Percentiles rank a stretch among this genome's conserved stretches.
Conservation (phyloP, 805 yeast genomes). For the Crinitomyces ghanaensis region DNA sequence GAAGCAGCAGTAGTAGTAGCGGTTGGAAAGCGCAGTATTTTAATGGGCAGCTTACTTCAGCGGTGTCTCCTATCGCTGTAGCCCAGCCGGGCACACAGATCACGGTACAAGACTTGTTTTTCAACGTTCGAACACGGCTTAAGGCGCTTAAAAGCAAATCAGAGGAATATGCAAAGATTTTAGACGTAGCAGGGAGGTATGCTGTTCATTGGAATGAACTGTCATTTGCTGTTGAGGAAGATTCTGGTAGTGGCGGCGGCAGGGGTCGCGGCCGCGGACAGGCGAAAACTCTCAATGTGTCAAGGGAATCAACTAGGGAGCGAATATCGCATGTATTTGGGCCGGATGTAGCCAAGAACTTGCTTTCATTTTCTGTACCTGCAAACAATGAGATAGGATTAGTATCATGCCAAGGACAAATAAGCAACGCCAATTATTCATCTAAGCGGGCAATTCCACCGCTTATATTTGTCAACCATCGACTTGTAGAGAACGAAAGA, state of each 20-base stretch:
- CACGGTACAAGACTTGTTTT: slow-evolving; percentile 78
- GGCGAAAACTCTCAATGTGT: slow-evolving; percentile 49
- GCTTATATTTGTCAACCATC: slow-evolving; percentile 71
- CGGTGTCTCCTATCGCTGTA: slow-evolving; percentile 48
- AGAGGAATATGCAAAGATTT: slow-evolving; percentile 66
- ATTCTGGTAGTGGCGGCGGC: too few species aligned
- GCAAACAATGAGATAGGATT: slow-evolving; percentile 38
- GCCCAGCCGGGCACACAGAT: slow-evolving; percentile 84
- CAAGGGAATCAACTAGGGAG: slow-evolving; percentile 43
- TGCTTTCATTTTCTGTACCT: slow-evolving; percentile 38
- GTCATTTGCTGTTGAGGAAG: slow-evolving; percentile 65
- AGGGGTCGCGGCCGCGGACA: slow-evolving; percentile 69
- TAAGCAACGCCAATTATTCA: slow-evolving; percentile 61
- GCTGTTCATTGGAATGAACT: slow-evolving; percentile 61
- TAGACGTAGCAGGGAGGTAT: slow-evolving; percentile 77
- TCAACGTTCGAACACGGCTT: slow-evolving; percentile 71
- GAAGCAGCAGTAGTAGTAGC: too few species aligned
- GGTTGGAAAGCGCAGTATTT: slow-evolving; percentile 64
- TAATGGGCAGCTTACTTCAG: slow-evolving; percentile 49
- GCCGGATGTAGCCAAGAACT: slow-evolving; percentile 49
- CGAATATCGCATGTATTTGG: slow-evolving; percentile 70
- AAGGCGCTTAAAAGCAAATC: slow-evolving; percentile 41
- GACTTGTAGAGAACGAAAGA: slow-evolving; percentile 77
- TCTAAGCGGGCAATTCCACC: slow-evolving; percentile 57
- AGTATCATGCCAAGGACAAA: slow-evolving; percentile 40